Evolutionary conservation across 169 alveolate species (phyloP), one percentile per base, ranked within the genome.

Genomic region (Sarcocystis neurona): DNA sequence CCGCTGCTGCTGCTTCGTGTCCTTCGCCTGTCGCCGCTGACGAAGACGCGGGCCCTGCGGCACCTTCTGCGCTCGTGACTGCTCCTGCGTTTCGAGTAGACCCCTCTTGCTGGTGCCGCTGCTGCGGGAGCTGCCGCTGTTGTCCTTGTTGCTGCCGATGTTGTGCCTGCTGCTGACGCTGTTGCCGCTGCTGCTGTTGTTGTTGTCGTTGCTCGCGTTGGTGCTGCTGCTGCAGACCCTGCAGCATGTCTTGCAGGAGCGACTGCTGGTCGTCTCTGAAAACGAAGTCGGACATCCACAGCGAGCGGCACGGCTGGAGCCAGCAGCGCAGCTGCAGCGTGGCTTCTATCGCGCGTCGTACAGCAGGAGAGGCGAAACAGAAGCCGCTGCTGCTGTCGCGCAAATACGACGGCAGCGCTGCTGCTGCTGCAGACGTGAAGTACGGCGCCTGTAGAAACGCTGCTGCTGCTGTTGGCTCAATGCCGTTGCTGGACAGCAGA

Each of bases 261-360:
- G 2, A 10, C 23, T 34, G 37, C 3, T 39, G 80, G 32, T 72
- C 80, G 37, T 34, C 80, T 47, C 37, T 15, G 53, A 72, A 72
- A 53, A 72, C 80, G 32, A 39, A 72, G 37, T 34, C 47, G 32
- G 10, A 39, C 53, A 72, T 47, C 80, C 80, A 72, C 10, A 2
- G 2, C 5, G 47, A 23, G 47, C 80, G 80, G 53, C 80, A 72
- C 44, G 80, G 44, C 2, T 30, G 80, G 18, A 39, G 32, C 80
- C 80, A 72, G 80, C 80, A 72, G 80, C 80, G 80, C 53, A n/a
- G 32, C 80, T 72, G 80, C 48, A 72, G 80, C 47, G 41, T 37
- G 39, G 30, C 50, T 30, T 72, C 80, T n/a, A 12, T 15, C 37
- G 23, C 56, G 12, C 80, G 15, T 47, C 80, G 80, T 10, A 72